Conservation (phyloP, 176 grass and related monocot species). For the bread wheat (Triticum aestivum) region IWGSC_CS_RefSeq_v2.1 NC_057808.1:502025397-502025896, state of each 20-base stretch:
- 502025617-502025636: neutral
- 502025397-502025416: slow-evolving; percentile 29
- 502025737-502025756: neutral
- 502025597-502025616: neutral
- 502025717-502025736: neutral
- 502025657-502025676: neutral
- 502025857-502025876: neutral
- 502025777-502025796: neutral
- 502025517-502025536: neutral
- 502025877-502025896: neutral
- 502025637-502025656: neutral
- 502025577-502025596: slow-evolving; percentile 4
- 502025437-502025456: slow-evolving; percentile 75
- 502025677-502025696: neutral
- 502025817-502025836: neutral
- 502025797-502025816: neutral
- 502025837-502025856: neutral
- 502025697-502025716: neutral
- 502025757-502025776: neutral
- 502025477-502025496: slow-evolving; percentile 53
- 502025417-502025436: slow-evolving; percentile 83
- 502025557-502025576: neutral
- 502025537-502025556: neutral
- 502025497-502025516: neutral
- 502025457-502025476: slow-evolving; percentile 86